phyloP scores from a whole-genome alignment of 1,284 basidiomycete genomes.

The Ceratobasidium sp. region DNA sequence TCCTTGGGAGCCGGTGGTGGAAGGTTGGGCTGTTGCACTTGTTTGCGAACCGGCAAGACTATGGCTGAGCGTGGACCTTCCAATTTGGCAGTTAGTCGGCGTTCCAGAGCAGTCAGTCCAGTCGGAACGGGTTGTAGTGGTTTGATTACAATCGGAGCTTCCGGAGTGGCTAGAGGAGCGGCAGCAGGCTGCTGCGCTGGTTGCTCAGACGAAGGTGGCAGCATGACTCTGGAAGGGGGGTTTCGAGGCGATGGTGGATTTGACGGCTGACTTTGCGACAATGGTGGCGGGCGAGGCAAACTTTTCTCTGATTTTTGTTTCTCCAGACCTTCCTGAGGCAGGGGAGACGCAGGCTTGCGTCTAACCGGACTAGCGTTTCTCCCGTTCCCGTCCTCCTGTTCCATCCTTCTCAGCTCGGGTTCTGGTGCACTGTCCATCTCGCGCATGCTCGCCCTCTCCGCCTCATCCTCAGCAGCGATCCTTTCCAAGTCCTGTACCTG shows the following conservation, averaged over 20 bases:
- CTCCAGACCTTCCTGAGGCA: background rate
- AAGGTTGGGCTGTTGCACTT: background rate
- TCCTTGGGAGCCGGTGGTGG: background rate
- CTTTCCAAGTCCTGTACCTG: conserved; percentile 12
- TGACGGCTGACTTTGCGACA: background rate
- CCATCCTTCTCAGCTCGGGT: too few species aligned
- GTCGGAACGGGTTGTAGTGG: conserved; percentile 23
- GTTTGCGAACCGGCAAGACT: background rate
- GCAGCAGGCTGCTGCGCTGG: background rate
- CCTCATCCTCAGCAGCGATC: background rate
- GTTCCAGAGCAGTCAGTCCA: conserved; percentile 25
- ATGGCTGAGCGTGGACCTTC: background rate
- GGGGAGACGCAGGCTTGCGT: background rate
- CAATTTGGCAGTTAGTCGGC: conserved; percentile 7
- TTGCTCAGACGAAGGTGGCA: background rate
- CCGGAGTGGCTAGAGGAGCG: background rate
- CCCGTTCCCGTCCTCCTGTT: background rate
- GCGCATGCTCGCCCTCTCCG: background rate
- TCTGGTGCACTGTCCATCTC: background rate
- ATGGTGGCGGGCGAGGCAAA: background rate
- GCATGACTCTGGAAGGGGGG: background rate
- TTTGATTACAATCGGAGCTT: background rate
- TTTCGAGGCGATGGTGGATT: background rate
- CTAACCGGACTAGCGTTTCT: background rate
- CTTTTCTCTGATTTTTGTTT: background rate